phyloP scores from a whole-genome alignment of 306 rosid genomes.

The Hippophae gyantsensis region DNA sequence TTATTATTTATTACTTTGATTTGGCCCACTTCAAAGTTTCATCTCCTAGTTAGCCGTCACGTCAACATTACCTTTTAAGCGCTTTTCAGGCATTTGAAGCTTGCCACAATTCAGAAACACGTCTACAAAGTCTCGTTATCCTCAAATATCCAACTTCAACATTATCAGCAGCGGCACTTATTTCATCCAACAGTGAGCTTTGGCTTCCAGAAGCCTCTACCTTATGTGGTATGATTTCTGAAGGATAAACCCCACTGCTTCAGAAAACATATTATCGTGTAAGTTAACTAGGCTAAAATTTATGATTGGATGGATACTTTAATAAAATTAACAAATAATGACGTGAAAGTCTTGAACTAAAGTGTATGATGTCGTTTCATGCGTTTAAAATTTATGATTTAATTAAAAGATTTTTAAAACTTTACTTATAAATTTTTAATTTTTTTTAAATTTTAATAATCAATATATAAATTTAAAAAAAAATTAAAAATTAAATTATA shows the following conservation, averaged over 20 bases:
- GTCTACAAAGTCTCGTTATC: conserved; percentile 51
- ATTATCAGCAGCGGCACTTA: conserved; percentile 37
- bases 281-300: conserved; percentile 1
- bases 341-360: too few relatives aligned
- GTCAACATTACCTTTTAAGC: background rate
- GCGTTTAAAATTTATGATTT: too few relatives aligned
- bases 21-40: too few relatives aligned
- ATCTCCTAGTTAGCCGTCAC: background rate
- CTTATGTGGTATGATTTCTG: conserved; percentile 54
- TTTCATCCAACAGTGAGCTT: conserved; percentile 33
- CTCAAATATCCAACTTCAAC: conserved; percentile 48
- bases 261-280: conserved; percentile 23
- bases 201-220: conserved; percentile 24
- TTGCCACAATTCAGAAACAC: conserved; percentile 43
- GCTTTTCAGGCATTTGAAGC: conserved; percentile 16
- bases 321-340: background rate
- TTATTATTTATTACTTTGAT: too few relatives aligned
- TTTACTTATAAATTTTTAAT: too few relatives aligned
- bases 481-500: too few relatives aligned
- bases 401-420: too few relatives aligned
- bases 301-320: background rate
- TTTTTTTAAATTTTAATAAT: too few relatives aligned
- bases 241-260: conserved; percentile 75
- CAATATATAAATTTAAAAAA: too few relatives aligned
- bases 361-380: too few relatives aligned